phyloP scores from a whole-genome alignment of 352 stramenopile genomes.

The Peronospora farinosa region DNA sequence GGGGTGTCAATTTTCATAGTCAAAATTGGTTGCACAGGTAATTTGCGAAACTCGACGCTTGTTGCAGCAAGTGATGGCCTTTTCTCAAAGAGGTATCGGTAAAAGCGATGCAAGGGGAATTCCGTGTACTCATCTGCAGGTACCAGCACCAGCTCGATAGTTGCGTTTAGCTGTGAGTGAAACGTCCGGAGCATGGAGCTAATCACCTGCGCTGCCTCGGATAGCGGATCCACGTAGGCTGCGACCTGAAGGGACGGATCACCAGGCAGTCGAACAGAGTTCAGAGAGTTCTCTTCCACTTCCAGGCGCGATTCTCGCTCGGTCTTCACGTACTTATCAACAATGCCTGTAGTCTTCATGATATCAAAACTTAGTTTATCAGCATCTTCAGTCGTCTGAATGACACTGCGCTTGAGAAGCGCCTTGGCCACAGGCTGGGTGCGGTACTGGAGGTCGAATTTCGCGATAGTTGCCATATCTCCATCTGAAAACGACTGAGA shows the following conservation, averaged over 20 bases:
- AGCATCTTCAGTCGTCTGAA: slow-evolving; percentile 42
- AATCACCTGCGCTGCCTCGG: slow-evolving; percentile 82
- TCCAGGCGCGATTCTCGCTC: slow-evolving; percentile 35
- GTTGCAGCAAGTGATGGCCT: slow-evolving; percentile 34
- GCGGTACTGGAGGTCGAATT: slow-evolving; percentile 64
- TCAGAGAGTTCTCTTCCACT: slow-evolving; percentile 34
- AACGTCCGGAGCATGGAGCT: slow-evolving; percentile 84
- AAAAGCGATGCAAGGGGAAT: slow-evolving; percentile 90
- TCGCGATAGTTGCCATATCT: slow-evolving; percentile 58
- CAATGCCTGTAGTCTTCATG: slow-evolving; percentile 67
- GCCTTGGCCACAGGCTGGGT: slow-evolving; percentile 62
- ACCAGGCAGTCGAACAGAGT: slow-evolving; percentile 31
- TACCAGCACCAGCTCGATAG: slow-evolving; percentile 58
- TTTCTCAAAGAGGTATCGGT: slow-evolving; percentile 84
- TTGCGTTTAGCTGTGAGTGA: slow-evolving; percentile 61
- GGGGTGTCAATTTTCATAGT: slow-evolving; percentile 91
- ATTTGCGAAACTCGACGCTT: slow-evolving; percentile 63
- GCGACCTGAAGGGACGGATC: slow-evolving; percentile 54
- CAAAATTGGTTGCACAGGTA: slow-evolving; percentile 84
- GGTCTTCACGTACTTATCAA: slow-evolving; percentile 68
- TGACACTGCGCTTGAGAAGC: slow-evolving; percentile 55
- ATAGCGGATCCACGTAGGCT: slow-evolving; percentile 88
- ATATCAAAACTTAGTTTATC: slow-evolving; percentile 61
- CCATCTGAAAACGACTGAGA: slow-evolving; percentile 46
- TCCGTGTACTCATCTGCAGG: slow-evolving; percentile 69